Percentiles rank a stretch among this genome's conserved stretches.
Conservation (phyloP, 2,329 filamentous ascomycete genomes). For the Didymella pomorum region DNA sequence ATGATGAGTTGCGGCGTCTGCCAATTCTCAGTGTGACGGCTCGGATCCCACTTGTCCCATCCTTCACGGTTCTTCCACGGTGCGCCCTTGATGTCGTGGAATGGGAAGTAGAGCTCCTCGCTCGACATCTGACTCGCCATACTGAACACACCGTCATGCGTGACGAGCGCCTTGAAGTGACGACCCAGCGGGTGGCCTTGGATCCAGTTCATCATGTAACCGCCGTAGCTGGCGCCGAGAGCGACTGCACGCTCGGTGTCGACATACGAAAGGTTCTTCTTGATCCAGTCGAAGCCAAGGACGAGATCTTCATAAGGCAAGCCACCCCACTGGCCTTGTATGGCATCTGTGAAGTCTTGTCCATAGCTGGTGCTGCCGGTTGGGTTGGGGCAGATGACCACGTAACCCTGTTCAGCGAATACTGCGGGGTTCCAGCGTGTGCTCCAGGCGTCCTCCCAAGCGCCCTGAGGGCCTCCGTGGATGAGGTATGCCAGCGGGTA, state of each 20-base stretch:
- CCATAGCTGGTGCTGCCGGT: slow-evolving; percentile 86
- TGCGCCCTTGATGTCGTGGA: slow-evolving; percentile 53
- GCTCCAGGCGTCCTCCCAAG: slow-evolving; percentile 79
- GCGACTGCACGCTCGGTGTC: slow-evolving; percentile 75
- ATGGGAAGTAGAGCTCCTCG: slow-evolving; percentile 62
- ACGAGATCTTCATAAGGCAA: slow-evolving; percentile 84
- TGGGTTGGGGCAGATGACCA: slow-evolving; percentile 82
- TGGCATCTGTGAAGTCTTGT: slow-evolving; percentile 77
- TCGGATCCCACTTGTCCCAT: slow-evolving; percentile 68
- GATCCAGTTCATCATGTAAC: slow-evolving; percentile 75
- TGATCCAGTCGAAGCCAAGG: slow-evolving; percentile 77
- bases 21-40: slow-evolving; percentile 71
- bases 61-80: slow-evolving; percentile 52
- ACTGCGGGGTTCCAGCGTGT: slow-evolving; percentile 87
- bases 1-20: slow-evolving; percentile 87
- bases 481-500: slow-evolving; percentile 83
- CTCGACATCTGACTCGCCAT: slow-evolving; percentile 59
- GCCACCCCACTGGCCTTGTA: slow-evolving; percentile 83
- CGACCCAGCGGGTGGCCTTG: slow-evolving; percentile 84
- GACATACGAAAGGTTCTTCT: slow-evolving; percentile 70
- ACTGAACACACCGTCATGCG: slow-evolving; percentile 86
- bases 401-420: slow-evolving; percentile 87
- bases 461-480: slow-evolving; percentile 82
- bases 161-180: slow-evolving; percentile 86
- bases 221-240: slow-evolving; percentile 67